These are phyloP conservation scores for Lentinula guzmanii DNA, from an alignment of 768 basidiomycete species.

Conservation along the genomic window DNA sequence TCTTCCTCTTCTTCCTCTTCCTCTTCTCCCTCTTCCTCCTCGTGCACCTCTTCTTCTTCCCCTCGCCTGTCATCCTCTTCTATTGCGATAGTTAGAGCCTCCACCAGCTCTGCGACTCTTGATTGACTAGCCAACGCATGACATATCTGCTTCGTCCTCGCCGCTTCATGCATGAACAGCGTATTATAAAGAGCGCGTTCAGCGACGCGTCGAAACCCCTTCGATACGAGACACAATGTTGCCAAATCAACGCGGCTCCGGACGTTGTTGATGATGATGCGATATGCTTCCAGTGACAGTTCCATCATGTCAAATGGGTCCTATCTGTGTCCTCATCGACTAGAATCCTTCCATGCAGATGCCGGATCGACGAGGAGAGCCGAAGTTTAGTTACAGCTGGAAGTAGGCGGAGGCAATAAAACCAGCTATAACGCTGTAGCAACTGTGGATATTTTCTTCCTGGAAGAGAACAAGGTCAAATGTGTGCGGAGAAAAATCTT, in stretches of 20 bases:
- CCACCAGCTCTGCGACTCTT: constrained; percentile 46
- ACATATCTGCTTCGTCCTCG: constrained; percentile 38
- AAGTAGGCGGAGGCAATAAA: neutral
- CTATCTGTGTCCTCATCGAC: neutral
- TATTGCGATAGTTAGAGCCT: constrained; percentile 46
- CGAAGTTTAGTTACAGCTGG: neutral
- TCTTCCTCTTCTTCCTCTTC: neutral
- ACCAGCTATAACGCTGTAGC: neutral
- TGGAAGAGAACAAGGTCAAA: neutral
- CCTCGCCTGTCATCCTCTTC: constrained; percentile 23
- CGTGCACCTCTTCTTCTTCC: constrained; percentile 16
- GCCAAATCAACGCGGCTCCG: constrained; percentile 48
- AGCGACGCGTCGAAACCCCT: constrained; percentile 44
- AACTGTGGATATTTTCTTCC: neutral
- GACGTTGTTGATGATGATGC: constrained; percentile 48
- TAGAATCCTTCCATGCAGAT: neutral
- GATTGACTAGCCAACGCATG: constrained; percentile 35
- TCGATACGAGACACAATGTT: constrained; percentile 52
- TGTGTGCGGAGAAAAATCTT: neutral
- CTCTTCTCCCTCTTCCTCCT: constrained; percentile 17
- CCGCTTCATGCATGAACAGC: constrained; percentile 37
- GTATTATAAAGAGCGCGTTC: constrained; percentile 59
- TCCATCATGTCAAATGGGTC: constrained; percentile 36
- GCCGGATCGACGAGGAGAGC: neutral
- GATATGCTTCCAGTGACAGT: constrained; percentile 53